Percentiles rank a stretch among this genome's conserved stretches.
phyloP scores from a whole-genome alignment of 2,329 filamentous ascomycete species.

The Arthrinium puccinioides region DNA sequence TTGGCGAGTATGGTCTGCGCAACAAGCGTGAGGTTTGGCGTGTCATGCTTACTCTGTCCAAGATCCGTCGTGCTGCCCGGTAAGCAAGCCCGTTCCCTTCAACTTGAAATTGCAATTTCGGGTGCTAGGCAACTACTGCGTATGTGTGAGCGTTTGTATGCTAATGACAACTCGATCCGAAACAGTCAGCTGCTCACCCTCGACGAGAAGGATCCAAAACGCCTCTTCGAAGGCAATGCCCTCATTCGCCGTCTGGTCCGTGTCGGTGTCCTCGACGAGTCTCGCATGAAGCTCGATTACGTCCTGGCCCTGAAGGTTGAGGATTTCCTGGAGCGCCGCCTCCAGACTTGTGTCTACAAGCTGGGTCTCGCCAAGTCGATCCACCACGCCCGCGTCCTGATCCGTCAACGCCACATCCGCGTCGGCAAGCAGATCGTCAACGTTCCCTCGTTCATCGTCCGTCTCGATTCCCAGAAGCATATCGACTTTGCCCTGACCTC shows the following conservation, averaged over 20 bases:
- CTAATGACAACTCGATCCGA: conserved; percentile 14
- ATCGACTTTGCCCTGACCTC: conserved; percentile 98
- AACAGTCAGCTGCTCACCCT: conserved; percentile 96
- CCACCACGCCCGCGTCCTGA: conserved; percentile 99
- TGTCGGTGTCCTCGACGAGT: conserved; percentile 99
- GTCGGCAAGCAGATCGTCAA: conserved; percentile 99
- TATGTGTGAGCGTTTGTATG: not conserved
- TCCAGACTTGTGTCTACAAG: conserved; percentile 99
- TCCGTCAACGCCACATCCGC: conserved; percentile 99
- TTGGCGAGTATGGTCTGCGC: conserved; percentile 98
- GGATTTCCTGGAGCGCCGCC: conserved; percentile 99
- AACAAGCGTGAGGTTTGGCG: conserved; percentile 99
- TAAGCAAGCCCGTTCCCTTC: conserved; percentile 38
- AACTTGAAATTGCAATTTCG: not conserved
- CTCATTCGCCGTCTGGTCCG: conserved; percentile 99
- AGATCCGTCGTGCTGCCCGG: conserved; percentile 99
- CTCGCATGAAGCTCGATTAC: conserved; percentile 99
- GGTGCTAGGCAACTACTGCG: not conserved
- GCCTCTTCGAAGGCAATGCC: conserved; percentile 99
- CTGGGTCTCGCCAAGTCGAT: conserved; percentile 99
- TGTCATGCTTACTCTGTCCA: conserved; percentile 98
- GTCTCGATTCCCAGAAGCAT: conserved; percentile 99
- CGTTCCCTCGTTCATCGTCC: conserved; percentile 98
- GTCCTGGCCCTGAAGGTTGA: conserved; percentile 98
- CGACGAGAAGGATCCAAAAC: conserved; percentile 99